These are phyloP conservation scores for Venturia asperata DNA, from an alignment of 2,329 filamentous ascomycete species.

Conservation along the genomic window DNA sequence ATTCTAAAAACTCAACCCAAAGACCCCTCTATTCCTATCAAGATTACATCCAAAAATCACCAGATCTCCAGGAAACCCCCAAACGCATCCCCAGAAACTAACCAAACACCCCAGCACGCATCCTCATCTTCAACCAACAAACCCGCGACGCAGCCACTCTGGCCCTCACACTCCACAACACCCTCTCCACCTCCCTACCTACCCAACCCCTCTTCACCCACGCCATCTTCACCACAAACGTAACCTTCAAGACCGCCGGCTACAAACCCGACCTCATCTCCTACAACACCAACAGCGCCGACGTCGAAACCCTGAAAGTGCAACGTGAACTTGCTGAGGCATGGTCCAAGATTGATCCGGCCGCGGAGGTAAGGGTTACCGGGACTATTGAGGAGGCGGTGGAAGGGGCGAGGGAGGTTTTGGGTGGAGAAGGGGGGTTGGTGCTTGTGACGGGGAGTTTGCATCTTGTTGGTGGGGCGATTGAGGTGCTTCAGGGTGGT, in stretches of 20 bases:
- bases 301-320: conserved; percentile 54
- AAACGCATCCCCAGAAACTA: background rate
- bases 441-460: conserved; percentile 76
- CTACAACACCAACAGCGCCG: conserved; percentile 52
- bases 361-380: conserved; percentile 48
- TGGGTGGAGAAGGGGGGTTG: conserved; percentile 35
- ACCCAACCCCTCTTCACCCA: conserved; percentile 51
- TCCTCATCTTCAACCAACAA: conserved; percentile 89
- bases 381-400: conserved; percentile 66
- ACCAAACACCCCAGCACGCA: conserved; percentile 35
- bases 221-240: conserved; percentile 77
- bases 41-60: too few relatives aligned
- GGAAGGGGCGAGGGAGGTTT: conserved; percentile 43
- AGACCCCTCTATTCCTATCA: background rate
- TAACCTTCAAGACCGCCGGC: conserved; percentile 54
- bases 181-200: conserved; percentile 36
- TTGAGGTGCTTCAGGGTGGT: conserved; percentile 58
- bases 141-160: conserved; percentile 67
- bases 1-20: background rate
- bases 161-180: conserved; percentile 55
- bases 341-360: conserved; percentile 44
- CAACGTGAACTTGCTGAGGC: conserved; percentile 58
- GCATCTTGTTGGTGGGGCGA: conserved; percentile 71
- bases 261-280: conserved; percentile 57
- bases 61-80: too few relatives aligned